Percentiles rank a stretch among this genome's conserved stretches.
phyloP scores from a whole-genome alignment of 306 rosid genomes.

The Quillaja saponaria region DNA sequence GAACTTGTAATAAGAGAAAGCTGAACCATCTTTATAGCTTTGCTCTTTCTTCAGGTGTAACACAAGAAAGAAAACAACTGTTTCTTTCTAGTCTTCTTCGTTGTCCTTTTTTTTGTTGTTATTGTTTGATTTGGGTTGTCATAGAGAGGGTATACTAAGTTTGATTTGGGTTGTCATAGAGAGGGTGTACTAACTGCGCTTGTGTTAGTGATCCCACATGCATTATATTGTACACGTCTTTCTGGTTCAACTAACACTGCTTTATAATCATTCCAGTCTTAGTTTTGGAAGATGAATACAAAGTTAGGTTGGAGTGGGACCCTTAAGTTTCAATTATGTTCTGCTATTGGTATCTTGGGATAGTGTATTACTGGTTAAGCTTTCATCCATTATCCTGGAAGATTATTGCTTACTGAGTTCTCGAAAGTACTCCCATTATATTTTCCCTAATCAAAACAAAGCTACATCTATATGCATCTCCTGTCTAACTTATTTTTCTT shows the following conservation, averaged over 20 bases:
- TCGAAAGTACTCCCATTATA: background rate
- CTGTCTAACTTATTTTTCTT: background rate
- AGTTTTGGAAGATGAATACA: slow-evolving; percentile 14
- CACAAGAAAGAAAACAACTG: too few species aligned
- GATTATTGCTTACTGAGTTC: slow-evolving; percentile 3
- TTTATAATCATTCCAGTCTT: slow-evolving; percentile 6
- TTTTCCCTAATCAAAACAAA: background rate
- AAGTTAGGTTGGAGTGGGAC: background rate
- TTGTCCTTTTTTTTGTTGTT: too few species aligned
- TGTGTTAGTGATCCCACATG: too few species aligned
- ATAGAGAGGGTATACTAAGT: too few species aligned
- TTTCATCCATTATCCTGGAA: slow-evolving; percentile 1
- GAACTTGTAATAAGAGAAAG: slow-evolving; percentile 3
- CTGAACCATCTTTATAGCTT: background rate
- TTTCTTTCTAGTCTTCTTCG: too few species aligned
- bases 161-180: too few species aligned
- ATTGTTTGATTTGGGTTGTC: too few species aligned
- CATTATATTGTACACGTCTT: too few species aligned
- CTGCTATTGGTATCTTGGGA: slow-evolving; percentile 4
- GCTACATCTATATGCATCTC: background rate
- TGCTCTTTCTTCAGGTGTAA: background rate
- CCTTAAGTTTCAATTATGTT: slow-evolving; percentile 10
- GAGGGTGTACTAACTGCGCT: too few species aligned
- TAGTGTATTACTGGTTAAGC: background rate
- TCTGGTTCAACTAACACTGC: too few species aligned